A percentile compares a stretch with the other conserved stretches of the same genome.
Evolutionary conservation across 2,329 filamentous ascomycete genomes (phyloP).

Genomic region (Fusarium mangiferae): DNA sequence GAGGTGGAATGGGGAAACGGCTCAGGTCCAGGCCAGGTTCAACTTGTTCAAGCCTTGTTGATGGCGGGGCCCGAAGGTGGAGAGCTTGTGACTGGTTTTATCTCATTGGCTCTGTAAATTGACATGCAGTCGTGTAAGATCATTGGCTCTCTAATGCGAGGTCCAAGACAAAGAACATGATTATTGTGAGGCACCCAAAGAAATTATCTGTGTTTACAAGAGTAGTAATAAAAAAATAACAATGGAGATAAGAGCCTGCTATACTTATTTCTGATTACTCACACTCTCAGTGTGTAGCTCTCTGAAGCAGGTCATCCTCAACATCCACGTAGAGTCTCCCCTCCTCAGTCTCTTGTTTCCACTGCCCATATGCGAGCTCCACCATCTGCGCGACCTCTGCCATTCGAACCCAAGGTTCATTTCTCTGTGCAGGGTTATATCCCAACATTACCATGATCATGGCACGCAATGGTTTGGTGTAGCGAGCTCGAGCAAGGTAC

Average conservation of each 20-base stretch:
- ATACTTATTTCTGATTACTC: neutral
- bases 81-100: constrained; percentile 14
- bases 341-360: constrained; percentile 46
- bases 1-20: constrained; percentile 37
- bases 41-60: constrained; percentile 17
- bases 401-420: neutral
- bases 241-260: neutral
- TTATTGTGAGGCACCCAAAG: neutral
- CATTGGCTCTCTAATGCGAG: constrained; percentile 34
- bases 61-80: constrained; percentile 33
- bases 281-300: neutral
- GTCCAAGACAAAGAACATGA: neutral
- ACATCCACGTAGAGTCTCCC: constrained; percentile 48
- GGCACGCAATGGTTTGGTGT: constrained; percentile 43
- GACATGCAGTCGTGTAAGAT: constrained; percentile 41
- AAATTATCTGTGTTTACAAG: neutral
- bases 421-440: constrained; percentile 30
- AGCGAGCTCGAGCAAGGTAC: constrained; percentile 39
- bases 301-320: constrained; percentile 39
- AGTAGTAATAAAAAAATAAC: neutral
- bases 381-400: constrained; percentile 25
- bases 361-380: constrained; percentile 43
- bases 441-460: constrained; percentile 42
- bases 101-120: constrained; percentile 13
- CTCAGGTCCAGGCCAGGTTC: constrained; percentile 23